These are phyloP conservation scores for Podospora appendiculata DNA, from an alignment of 495 filamentous ascomycete genomes.

Conservation along the genomic window DNA sequence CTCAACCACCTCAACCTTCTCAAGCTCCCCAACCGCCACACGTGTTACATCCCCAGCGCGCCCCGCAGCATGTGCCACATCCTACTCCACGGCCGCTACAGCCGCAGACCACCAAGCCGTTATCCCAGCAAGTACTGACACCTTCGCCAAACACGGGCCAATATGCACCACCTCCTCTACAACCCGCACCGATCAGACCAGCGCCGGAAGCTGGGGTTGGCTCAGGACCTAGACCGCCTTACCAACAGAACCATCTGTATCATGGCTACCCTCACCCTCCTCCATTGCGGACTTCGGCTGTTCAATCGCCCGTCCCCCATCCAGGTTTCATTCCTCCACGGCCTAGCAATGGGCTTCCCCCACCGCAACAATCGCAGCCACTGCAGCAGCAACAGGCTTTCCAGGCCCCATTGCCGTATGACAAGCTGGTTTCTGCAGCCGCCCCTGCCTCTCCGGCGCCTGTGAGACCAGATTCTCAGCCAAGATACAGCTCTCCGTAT, in stretches of 20 bases:
- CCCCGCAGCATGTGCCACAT: conserved; percentile 6
- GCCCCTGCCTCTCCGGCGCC: conserved; percentile 2
- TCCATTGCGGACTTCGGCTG: conserved; percentile 4
- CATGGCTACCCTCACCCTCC: conserved; percentile 14
- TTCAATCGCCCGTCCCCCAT: conserved; percentile 18
- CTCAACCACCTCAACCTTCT: neutral
- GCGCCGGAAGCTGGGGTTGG: neutral
- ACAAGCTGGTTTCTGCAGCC: conserved; percentile 7
- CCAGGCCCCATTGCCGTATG: conserved; percentile 21
- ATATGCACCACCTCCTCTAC: conserved; percentile 17
- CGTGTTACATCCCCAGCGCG: neutral
- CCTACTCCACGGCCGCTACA: conserved; percentile 16
- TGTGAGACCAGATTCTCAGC: conserved; percentile 15
- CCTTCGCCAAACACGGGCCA: conserved; percentile 29
- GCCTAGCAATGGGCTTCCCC: conserved; percentile 7
- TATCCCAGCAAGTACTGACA: conserved; percentile 23
- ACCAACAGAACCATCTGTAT: conserved; percentile 12
- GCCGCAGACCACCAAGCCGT: conserved; percentile 13
- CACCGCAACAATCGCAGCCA: conserved; percentile 17
- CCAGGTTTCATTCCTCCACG: conserved; percentile 11
- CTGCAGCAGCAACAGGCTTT: conserved; percentile 3
- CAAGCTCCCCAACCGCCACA: neutral
- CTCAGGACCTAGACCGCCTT: neutral
- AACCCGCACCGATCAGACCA: conserved; percentile 12
- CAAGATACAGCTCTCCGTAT: conserved; percentile 32